Evolutionary conservation across 192 early-diverging fungal species (phyloP), one percentile per base, ranked within the genome.

Genomic region (Cetraspora pellucida): DNA sequence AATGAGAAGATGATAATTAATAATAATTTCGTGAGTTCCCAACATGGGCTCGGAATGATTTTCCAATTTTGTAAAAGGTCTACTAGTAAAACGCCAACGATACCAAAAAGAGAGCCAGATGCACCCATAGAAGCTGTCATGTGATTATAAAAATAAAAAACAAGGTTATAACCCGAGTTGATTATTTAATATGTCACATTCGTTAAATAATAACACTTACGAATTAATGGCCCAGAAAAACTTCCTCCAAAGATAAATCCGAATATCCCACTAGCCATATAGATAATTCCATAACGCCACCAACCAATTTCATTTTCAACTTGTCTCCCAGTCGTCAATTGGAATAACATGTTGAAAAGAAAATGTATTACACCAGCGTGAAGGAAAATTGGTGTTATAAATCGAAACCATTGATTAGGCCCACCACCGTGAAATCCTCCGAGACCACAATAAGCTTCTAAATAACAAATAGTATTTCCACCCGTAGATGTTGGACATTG

Each of bases 301-400:
- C 85, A 87, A 5, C 95, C 95, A 79, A 94, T 87, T 63, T 93
- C 91, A 43, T 82, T 77, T 79, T 96, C 95, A 58, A 96, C 79
- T 65, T 91, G 83, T 9, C 87, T 87, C 10, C 94, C 95, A 10
- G 89, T 85, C 43, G 86, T 80, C 68, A 92, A 58, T 72, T 96
- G 95, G 55, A 91, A 89, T 10, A 84, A 11, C 78, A 95, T 73
- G 80, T 96, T 96, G 79, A 96, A 82, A 0, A 90, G 13, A 23
- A 94, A 81, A 81, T 96, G 95, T 1, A 95, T 43, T 3, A 95
- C 72, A 31, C 95, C 95, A 45, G 85, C 93, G 80, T 96, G 95
- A 58, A 96, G 81, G 58, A 93, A 93, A n/a, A 96, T 90, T 10
- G 95, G 89, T 19, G 85, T 79, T 44, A 96, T 83, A 76, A 96